Conservation (phyloP, 306 rosid genomes). For the Prunus dulcis region DNA sequence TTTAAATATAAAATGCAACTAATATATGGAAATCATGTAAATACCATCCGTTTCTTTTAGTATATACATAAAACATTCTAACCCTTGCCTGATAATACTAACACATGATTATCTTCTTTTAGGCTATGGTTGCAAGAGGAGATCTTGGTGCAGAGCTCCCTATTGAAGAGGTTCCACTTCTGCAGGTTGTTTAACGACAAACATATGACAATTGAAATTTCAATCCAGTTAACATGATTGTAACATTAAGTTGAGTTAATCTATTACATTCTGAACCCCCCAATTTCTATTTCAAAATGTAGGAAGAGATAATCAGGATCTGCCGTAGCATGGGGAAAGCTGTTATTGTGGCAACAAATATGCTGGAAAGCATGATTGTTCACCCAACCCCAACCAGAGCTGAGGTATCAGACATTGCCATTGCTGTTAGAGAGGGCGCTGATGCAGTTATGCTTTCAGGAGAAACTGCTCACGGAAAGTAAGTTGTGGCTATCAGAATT, state of each 20-base stretch:
- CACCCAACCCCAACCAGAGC: conserved; percentile 99
- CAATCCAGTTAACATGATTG: background rate
- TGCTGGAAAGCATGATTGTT: conserved; percentile 99
- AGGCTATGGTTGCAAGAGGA: conserved; percentile 80
- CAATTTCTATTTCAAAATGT: conserved; percentile 10
- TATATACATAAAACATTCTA: background rate
- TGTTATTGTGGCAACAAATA: conserved; percentile 96
- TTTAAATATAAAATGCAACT: background rate
- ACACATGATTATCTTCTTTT: conserved; percentile 1
- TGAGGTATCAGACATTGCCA: conserved; percentile 96
- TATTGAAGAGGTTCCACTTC: conserved; percentile 63
- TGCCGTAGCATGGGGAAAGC: conserved; percentile 99
- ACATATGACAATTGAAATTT: background rate
- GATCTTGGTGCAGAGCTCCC: conserved; percentile 75
- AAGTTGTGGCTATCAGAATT: conserved; percentile 28
- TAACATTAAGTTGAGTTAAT: conserved; percentile 12
- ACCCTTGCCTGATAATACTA: background rate
- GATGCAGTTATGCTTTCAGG: conserved; percentile 97
- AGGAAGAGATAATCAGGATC: conserved; percentile 90
- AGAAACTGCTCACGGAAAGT: conserved; percentile 99
- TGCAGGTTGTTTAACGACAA: conserved; percentile 40
- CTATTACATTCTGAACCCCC: conserved; percentile 5
- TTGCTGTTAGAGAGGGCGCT: conserved; percentile 98
- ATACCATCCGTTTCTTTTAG: background rate
- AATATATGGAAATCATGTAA: too few species aligned